These are phyloP conservation scores for Desmodesmus armatus DNA, from an alignment of 139 green algal genomes.

Conservation along the genomic window DNA sequence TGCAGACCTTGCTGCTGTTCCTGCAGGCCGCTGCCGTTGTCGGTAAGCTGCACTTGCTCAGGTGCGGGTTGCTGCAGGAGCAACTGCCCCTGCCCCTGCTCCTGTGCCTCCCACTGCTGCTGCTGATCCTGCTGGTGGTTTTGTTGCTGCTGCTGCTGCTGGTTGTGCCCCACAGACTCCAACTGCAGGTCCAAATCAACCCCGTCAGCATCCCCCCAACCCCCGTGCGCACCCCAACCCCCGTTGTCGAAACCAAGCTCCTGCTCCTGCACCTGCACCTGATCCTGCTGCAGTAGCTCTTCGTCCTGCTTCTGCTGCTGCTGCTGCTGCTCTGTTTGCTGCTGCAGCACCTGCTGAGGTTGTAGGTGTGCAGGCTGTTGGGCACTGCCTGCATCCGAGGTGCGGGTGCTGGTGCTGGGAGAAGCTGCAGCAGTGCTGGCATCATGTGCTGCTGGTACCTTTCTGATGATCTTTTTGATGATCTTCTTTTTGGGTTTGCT, in stretches of 20 bases:
- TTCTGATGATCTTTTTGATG: conserved; percentile 1
- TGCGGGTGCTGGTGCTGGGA: not conserved
- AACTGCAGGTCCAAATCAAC: no score
- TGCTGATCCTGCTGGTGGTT: not conserved
- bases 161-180: no score
- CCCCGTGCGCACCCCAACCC: no score
- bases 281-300: not conserved
- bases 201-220: no score
- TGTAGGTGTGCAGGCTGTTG: conserved; percentile 1
- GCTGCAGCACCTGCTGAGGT: not conserved
- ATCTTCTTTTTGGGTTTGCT: conserved; percentile 5
- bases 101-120: not conserved
- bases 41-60: not conserved
- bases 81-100: not conserved
- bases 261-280: not conserved
- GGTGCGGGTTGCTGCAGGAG: conserved; percentile 1
- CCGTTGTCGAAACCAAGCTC: no score
- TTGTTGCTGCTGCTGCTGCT: conserved; percentile 1
- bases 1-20: not conserved
- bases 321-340: not conserved
- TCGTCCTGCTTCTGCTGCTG: not conserved
- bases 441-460: not conserved
- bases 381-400: not conserved
- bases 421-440: not conserved
- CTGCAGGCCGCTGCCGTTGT: conserved; percentile 3